Conservation (phyloP, 345 rosid genomes). For the Triadica sebifera region DNA sequence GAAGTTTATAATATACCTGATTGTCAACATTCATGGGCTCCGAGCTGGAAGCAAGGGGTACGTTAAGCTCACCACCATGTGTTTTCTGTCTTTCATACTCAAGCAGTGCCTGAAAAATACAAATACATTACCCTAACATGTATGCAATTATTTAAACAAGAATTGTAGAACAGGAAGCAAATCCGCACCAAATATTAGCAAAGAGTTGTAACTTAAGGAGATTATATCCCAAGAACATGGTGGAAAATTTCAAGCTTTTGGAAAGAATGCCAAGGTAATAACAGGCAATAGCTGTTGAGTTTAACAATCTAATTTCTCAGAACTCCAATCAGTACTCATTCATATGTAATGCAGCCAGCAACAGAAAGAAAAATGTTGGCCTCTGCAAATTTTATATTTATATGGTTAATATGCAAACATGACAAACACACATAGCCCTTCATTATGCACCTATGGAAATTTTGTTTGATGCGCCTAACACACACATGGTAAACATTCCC, state of each 20-base stretch:
- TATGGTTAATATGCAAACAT: background rate
- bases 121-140: background rate
- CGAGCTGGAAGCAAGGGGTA: conserved; percentile 45
- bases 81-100: conserved; percentile 84
- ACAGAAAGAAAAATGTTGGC: background rate
- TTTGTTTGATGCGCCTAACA: background rate
- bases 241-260: background rate
- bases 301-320: background rate
- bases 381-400: background rate
- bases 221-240: background rate
- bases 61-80: conserved; percentile 52
- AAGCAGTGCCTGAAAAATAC: conserved; percentile 64
- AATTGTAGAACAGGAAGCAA: background rate
- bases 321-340: background rate
- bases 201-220: background rate
- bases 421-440: background rate
- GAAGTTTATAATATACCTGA: conserved; percentile 45
- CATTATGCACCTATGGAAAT: background rate
- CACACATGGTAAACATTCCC: background rate
- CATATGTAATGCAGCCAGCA: background rate
- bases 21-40: conserved; percentile 54
- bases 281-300: background rate
- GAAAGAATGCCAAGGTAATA: background rate
- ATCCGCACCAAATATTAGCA: background rate
- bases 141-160: conserved; percentile 6